Conservation (phyloP, 257 asterid genomes). For the Mitragyna speciosa region DNA sequence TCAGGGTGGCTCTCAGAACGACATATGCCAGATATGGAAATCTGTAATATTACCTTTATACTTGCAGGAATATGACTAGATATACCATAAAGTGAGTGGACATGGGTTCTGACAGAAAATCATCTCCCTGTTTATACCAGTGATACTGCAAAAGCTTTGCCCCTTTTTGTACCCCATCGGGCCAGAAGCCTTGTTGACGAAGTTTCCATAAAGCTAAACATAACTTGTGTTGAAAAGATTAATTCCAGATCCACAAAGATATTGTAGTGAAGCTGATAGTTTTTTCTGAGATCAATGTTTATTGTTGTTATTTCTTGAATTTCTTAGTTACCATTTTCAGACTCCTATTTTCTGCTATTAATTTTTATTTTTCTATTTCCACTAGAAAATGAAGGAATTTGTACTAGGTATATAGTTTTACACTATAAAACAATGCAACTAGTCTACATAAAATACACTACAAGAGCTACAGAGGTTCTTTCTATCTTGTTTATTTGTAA, state of each 20-base stretch:
- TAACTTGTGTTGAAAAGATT: no score
- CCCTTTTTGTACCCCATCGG: neutral
- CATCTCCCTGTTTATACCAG: neutral
- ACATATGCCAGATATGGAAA: neutral
- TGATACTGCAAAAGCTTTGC: neutral
- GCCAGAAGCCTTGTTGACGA: neutral
- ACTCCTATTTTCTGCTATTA: neutral
- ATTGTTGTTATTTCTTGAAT: neutral
- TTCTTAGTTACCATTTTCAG: neutral
- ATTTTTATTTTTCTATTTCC: no score
- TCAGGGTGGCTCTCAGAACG: neutral
- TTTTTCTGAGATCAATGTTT: neutral
- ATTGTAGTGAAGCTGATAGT: neutral
- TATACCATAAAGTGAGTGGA: neutral
- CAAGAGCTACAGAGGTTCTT: no score
- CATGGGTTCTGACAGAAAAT: neutral
- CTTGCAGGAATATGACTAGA: neutral
- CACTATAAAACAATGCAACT: no score
- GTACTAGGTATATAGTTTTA: no score
- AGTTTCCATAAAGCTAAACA: neutral
- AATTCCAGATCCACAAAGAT: neutral
- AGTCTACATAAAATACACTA: no score
- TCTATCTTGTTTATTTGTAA: no score
- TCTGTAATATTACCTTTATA: neutral
- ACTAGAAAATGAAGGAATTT: no score